Evolutionary conservation across 1,284 basidiomycete genomes (phyloP), one percentile per base, ranked within the genome.

Genomic region (Polyporus tsugae): DNA sequence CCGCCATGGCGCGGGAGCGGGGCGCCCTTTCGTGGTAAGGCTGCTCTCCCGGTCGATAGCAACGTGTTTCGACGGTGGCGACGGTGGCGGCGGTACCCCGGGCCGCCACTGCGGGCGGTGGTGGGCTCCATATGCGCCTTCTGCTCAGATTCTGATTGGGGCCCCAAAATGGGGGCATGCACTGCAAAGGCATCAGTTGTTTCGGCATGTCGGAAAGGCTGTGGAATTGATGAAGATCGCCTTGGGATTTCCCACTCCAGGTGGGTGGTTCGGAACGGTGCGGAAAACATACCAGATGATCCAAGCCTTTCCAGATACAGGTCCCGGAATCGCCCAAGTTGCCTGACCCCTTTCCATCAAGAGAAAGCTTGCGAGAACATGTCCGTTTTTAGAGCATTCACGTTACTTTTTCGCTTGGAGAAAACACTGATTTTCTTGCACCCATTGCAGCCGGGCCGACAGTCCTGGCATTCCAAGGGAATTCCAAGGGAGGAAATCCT

Each of bases 41-140:
- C 52, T 55, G 13, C 29, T 15, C 52, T 19, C 29, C 33, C 29
- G 29, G 52, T 55, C 17, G 29, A 35, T 35, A 55, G 29, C 29
- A 55, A 55, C 52, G 29, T 55, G 52, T 55, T 49, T 49, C 11
- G 46, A 25, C 46, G 22, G 22, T 49, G 22, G 22, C 22, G 46
- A 25, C 44, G 22, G 46, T 29, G 29, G 39, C 39, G 13, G 1
- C 39, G 9, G 52, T 6, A 2, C 15, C 13, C 52, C 25, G 52
- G 52, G 52, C 52, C 52, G 33, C 52, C 52, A 29, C 52, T 55
- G 52, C 52, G 52, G 29, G 35, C 15, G 22, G 46, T 49, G 44
- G 44, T 10, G 44, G 9, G 44, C 44, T n/a, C 44, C 46, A 49
- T 49, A 49, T 49, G 22, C 22, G 46, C 46, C 46, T 25, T 22